These are phyloP conservation scores for Ramularia endophylla DNA, from an alignment of 2,329 filamentous ascomycete species.

Conservation along the genomic window DNA sequence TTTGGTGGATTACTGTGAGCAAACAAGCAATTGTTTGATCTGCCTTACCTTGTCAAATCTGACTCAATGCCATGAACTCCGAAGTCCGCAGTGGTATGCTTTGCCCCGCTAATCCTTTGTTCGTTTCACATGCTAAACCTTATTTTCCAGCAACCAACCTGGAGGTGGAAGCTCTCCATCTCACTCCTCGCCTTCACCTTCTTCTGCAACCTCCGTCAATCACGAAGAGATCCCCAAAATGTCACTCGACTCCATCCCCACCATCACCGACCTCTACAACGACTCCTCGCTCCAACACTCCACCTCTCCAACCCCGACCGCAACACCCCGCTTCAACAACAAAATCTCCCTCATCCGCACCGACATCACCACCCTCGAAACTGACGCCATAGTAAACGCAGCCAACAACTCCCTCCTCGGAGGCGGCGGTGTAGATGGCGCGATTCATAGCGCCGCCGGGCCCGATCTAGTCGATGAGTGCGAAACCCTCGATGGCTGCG, in stretches of 20 bases:
- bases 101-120: too few species aligned
- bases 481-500: slow-evolving; percentile 62
- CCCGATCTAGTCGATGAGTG: slow-evolving; percentile 64
- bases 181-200: not conserved
- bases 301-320: slow-evolving; percentile 35
- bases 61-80: too few species aligned
- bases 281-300: slow-evolving; percentile 41
- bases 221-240: too few species aligned
- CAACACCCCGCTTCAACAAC: slow-evolving; percentile 55
- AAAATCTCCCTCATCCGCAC: slow-evolving; percentile 64
- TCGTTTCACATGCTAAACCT: too few species aligned
- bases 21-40: too few species aligned
- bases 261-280: slow-evolving; percentile 61
- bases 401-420: slow-evolving; percentile 74
- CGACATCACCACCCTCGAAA: slow-evolving; percentile 73
- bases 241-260: too few species aligned
- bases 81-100: too few species aligned
- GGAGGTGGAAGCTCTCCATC: too few species aligned
- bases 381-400: slow-evolving; percentile 88
- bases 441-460: slow-evolving; percentile 82
- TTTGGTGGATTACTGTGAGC: too few species aligned
- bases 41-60: too few species aligned
- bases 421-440: slow-evolving; percentile 73
- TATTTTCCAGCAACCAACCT: too few species aligned
- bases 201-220: not conserved